A percentile compares a stretch with the other conserved stretches of the same genome.
Conservation (phyloP, 2,329 filamentous ascomycete species). For the Didymella pomorum region DNA sequence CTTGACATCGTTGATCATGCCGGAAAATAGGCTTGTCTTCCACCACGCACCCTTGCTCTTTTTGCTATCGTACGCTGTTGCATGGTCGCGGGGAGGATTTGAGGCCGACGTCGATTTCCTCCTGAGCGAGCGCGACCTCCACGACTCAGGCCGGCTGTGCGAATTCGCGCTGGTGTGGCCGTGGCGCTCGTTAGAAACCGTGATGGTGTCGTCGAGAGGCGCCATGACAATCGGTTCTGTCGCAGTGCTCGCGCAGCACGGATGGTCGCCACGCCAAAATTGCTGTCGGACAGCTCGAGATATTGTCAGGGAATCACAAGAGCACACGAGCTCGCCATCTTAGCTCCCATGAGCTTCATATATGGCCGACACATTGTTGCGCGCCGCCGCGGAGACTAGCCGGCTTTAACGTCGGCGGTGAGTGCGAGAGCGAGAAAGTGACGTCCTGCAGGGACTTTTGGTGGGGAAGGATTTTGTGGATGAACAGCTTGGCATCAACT, state of each 20-base stretch:
- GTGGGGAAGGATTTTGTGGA: slow-evolving; percentile 11
- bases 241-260: not conserved
- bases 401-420: slow-evolving; percentile 13
- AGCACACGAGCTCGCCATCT: slow-evolving; percentile 2
- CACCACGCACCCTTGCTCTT: slow-evolving; percentile 65
- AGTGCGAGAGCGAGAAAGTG: slow-evolving; percentile 2
- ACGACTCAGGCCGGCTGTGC: not conserved
- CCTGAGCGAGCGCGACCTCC: not conserved
- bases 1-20: slow-evolving; percentile 80
- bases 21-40: slow-evolving; percentile 76
- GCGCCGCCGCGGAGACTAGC: slow-evolving; percentile 14
- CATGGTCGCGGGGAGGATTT: slow-evolving; percentile 29
- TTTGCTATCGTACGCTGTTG: slow-evolving; percentile 17
- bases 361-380: not conserved
- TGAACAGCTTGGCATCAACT: slow-evolving; percentile 7
- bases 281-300: not conserved
- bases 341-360: slow-evolving; percentile 10
- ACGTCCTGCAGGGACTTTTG: slow-evolving; percentile 9
- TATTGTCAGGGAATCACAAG: not conserved
- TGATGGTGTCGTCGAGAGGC: slow-evolving; percentile 32
- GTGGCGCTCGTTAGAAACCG: slow-evolving; percentile 29
- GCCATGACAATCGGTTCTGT: slow-evolving; percentile 15
- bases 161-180: slow-evolving; percentile 21
- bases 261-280: not conserved
- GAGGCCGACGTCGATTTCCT: not conserved